These are phyloP conservation scores for Talaromyces rugulosus DNA, from an alignment of 2,329 filamentous ascomycete genomes.

Conservation along the genomic window DNA sequence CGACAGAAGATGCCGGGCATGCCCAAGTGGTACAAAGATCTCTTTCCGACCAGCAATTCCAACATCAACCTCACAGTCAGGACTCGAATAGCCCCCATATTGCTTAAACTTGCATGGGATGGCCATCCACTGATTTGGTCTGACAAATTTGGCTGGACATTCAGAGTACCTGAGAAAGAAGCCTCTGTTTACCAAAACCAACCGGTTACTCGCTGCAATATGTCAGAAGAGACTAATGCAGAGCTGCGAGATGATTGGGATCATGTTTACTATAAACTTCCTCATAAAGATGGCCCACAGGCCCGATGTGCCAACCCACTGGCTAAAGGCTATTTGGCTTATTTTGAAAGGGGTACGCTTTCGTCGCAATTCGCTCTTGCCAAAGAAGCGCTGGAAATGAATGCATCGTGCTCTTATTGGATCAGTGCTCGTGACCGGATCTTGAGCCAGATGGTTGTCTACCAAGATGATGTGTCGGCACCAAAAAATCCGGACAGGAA, in stretches of 20 bases:
- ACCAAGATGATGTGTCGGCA: constrained; percentile 58
- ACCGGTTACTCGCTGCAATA: constrained; percentile 69
- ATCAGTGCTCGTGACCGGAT: constrained; percentile 93
- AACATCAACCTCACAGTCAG: constrained; percentile 75
- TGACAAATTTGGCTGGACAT: constrained; percentile 88
- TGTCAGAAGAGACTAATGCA: constrained; percentile 68
- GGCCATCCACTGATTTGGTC: constrained; percentile 89
- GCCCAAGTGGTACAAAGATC: constrained; percentile 93
- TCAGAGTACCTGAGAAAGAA: constrained; percentile 65
- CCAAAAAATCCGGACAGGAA: constrained; percentile 21
- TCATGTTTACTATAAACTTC: constrained; percentile 81
- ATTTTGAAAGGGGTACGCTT: constrained; percentile 84
- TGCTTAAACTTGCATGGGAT: constrained; percentile 84
- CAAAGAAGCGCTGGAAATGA: constrained; percentile 96
- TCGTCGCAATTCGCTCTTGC: constrained; percentile 86
- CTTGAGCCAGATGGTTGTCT: constrained; percentile 91
- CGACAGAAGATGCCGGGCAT: constrained; percentile 91
- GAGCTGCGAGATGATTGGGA: constrained; percentile 61
- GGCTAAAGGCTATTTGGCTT: constrained; percentile 83
- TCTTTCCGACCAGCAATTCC: constrained; percentile 66
- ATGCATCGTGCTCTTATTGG: constrained; percentile 98
- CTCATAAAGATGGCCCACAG: constrained; percentile 88
- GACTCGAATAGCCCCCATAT: constrained; percentile 78
- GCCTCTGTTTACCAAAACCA: constrained; percentile 63
- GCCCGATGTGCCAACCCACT: constrained; percentile 82